Conservation (phyloP, 495 filamentous ascomycete species). For the Rostrohypoxylon terebratum region DNA sequence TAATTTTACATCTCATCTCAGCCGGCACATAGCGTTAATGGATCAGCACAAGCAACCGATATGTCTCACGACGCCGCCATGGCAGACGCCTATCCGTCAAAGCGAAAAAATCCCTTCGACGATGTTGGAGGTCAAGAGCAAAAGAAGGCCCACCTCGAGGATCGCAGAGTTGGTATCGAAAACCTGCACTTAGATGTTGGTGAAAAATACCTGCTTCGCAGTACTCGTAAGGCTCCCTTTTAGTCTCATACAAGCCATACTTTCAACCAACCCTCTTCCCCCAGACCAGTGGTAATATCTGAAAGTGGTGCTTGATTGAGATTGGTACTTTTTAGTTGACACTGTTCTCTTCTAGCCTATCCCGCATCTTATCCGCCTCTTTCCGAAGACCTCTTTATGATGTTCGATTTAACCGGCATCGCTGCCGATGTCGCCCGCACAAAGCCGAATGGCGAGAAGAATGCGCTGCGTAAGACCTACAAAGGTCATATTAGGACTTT, state of each 20-base stretch:
- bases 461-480: conserved; percentile 68
- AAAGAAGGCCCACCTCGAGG: conserved; percentile 68
- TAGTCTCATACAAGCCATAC: conserved; percentile 44
- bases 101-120: conserved; percentile 65
- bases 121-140: conserved; percentile 62
- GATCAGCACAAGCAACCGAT: conserved; percentile 56
- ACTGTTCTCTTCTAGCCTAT: conserved; percentile 61
- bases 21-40: conserved; percentile 69
- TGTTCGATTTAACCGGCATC: conserved; percentile 61
- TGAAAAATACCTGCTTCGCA: conserved; percentile 69
- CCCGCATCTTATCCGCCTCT: conserved; percentile 52
- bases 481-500: conserved; percentile 68
- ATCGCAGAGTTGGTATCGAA: conserved; percentile 65
- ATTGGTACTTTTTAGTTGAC: conserved; percentile 60
- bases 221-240: conserved; percentile 70
- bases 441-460: conserved; percentile 67
- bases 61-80: conserved; percentile 56
- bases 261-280: conserved; percentile 14
- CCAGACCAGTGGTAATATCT: conserved; percentile 20
- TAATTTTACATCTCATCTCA: conserved; percentile 29
- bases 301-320: conserved; percentile 33
- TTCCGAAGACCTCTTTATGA: conserved; percentile 65
- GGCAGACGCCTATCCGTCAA: conserved; percentile 59
- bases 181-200: conserved; percentile 68
- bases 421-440: conserved; percentile 65